Percentiles rank a stretch among this genome's conserved stretches.
Evolutionary conservation across 306 rosid species (phyloP).

Genomic region (Mucuna pruriens): DNA sequence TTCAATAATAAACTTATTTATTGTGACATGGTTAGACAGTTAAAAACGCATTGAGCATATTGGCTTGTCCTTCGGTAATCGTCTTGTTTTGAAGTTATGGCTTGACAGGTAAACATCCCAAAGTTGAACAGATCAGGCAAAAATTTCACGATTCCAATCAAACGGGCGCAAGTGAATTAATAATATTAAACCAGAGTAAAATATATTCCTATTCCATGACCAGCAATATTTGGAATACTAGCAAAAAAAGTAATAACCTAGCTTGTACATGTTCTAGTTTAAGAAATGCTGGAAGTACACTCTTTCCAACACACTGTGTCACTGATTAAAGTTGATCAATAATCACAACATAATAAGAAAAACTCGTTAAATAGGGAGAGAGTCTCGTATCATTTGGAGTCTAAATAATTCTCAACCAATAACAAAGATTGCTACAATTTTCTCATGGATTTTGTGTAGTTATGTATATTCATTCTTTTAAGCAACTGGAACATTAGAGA

Average conservation of each 20-base stretch:
- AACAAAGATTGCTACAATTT: background rate
- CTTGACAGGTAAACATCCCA: background rate
- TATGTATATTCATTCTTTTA: slow-evolving; percentile 16
- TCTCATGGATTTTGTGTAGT: background rate
- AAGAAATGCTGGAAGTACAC: background rate
- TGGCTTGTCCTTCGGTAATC: background rate
- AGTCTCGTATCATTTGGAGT: background rate
- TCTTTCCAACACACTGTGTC: background rate
- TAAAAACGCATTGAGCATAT: background rate
- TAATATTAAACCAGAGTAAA: no score
- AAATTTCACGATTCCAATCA: background rate
- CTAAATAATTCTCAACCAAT: background rate
- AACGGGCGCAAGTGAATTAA: no score
- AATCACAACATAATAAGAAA: background rate
- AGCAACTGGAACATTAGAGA: background rate
- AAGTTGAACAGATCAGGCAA: background rate
- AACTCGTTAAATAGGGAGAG: background rate
- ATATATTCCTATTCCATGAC: no score
- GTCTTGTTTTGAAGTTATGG: background rate
- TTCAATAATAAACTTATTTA: background rate
- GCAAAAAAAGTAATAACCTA: no score
- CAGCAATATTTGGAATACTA: no score
- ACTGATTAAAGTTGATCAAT: background rate
- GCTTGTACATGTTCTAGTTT: slow-evolving; percentile 7
- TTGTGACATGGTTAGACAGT: background rate